Base-by-base conservation (phyloP, 257 asterid species). In the Penstemon davidsonii region DNA sequence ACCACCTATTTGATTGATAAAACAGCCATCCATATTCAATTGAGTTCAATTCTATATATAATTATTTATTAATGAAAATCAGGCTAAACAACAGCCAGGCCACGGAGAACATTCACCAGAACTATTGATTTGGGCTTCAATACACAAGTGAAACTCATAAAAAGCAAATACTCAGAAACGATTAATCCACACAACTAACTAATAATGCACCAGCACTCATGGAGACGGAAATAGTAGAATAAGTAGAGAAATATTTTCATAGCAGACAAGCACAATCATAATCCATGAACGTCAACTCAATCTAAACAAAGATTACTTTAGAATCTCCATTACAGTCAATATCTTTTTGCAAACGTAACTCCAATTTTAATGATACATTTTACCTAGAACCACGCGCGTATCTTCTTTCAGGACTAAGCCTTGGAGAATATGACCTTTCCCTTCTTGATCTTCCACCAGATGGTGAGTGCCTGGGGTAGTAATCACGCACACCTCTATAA, bases 361-460 rank as follows among this genome's bases (percentile, higher is more conserved):
- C 54, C 4, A 8, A 5, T 3, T 3, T 9, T 8, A 10, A 49
- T 1, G 54, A 11, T 12, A 49, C 11, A 10, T 11, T 12, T 49
- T 10, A 49, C 54, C 15, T 9, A 49, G 54, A 10, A 49, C 54
- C 51, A 10, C 90, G 89, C 39, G 78, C 68, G 68, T 84, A 88
- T 81, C 65, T 68, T 73, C 88, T 80, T 55, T 76, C 88, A 57
- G 68, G 80, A 71, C 89, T 79, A 36, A 76, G 79, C n/a, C 87
- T 82, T 40, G 98, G 95, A 59, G 98, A 88, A 69, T 83, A 87
- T 38, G 98, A 89, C 86, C 96, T 74, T 5, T 79, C 93, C 79
- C 96, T 85, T 75, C 94, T 88, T 43, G 95, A 80, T 77, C 96
- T 84, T 78, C 96, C 88, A 56, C 84, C 87, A 64, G 83, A 79